Evolutionary conservation across 164 flowering plant genomes (phyloP), one percentile per base, ranked within the genome.

Genomic region (Chimonanthus praecox): DNA sequence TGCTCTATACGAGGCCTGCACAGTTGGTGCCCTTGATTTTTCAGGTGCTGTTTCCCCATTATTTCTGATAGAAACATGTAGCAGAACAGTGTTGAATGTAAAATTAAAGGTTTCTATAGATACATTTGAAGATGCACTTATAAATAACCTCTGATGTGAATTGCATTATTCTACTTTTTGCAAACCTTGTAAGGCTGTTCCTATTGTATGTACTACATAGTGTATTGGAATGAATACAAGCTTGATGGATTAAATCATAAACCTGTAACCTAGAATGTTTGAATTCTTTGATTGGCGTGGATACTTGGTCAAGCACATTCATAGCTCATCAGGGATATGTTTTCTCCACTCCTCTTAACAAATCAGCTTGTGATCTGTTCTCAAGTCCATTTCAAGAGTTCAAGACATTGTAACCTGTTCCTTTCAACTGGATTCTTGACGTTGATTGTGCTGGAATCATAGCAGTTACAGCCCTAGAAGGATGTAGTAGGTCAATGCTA

Each of bases 401-500:
- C 33, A 33, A 33, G 33, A 33, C 70, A 5, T 33, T 51, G 46
- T 33, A 69, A 50, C 71, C 61, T 16, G 49, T 46, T 60, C 44
- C 33, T 6, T 58, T 13, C 11, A 60, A 16, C 21, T 46, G 45
- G 21, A 13, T 68, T 68, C 70, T 68, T 16, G 5, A 13, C 7
- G 13, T 47, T 46, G 2, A 43, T 9, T 62, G 18, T 4, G 9
- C 48, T 15, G n/a, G 10, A 68, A 16, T 6, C 33, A 47, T 18
- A 15, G 49, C 49, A 49, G 68, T 83, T 74, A 90, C 51, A 90
- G 58, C 15, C 76, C 88, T 74, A 91, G 70, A 64, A 89, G 77
- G 77, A 81, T 81, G 78, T 88, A 88, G 85, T 88, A 91, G 51
- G 80, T 85, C 85, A 91, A 71, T 75, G 85, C 84, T 69, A 85